Base-by-base conservation (phyloP, 169 alveolate genomes). In the Plasmodium fragile region DNA sequence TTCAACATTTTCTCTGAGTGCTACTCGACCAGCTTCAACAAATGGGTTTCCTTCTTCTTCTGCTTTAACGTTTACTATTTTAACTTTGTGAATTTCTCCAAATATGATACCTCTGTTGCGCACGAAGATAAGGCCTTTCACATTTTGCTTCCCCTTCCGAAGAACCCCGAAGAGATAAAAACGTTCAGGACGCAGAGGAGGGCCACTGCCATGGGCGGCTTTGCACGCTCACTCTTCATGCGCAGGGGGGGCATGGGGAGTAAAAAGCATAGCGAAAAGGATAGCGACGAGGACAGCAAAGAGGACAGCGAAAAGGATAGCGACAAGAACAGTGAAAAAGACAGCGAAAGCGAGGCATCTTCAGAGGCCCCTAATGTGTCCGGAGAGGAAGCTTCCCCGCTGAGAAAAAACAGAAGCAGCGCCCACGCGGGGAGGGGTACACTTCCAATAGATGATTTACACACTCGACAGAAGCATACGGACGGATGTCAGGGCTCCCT, bases 11-110 rank as follows among this genome's bases (percentile, higher is more conserved):
- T 87, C 41, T 59, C 90, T 6, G 93, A 87, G 34, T 87, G 93
- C 34, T 87, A 87, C 72, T 87, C 93, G 0, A 41, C 75, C 13
- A 87, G 93, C 11, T 87, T 77, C 81, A 87, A 87, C 72, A 87
- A 87, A 43, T 87, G 93, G 93, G 53, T 87, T n/a, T 87, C 93
- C 25, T 87, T 87, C 49, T 87, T 87, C 36, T 87, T 87, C 39
- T 79, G 90, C 81, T 87, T 22, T 49, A 87, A 87, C 52, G 73
- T 87, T 7, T 87, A 87, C 34, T 87, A 87, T 78, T 87, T 87
- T 78, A 87, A 78, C 30, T 78, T 78, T 22, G 79, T 39, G 25
- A 78, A 78, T 55, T 87, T 87, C 65, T 87, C 93, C 25, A 87
- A 87, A 78, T 59, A 87, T 59, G 81, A 65, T 28, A 87, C 49